A percentile compares a stretch with the other conserved stretches of the same genome.
These are phyloP conservation scores for Dactylellina leptospora DNA, from an alignment of 2,329 filamentous ascomycete genomes.

Conservation along the genomic window DNA sequence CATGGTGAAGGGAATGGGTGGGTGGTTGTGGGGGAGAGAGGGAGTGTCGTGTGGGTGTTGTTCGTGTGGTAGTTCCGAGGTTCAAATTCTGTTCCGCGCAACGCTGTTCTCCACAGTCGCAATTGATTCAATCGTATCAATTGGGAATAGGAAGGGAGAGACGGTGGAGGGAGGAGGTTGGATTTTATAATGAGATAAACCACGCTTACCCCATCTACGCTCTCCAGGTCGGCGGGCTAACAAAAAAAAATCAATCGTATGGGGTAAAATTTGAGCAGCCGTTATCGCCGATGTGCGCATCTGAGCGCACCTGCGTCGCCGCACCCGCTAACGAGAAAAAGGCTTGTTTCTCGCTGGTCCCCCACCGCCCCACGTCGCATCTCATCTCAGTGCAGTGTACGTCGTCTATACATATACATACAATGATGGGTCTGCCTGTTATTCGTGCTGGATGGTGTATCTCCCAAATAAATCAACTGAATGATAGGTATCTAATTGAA, in stretches of 20 bases:
- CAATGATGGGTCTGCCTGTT: no score
- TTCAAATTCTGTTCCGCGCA: background rate
- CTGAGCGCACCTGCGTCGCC: no score
- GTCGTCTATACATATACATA: no score
- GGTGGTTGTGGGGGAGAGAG: background rate
- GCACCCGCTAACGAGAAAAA: no score
- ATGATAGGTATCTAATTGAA: no score
- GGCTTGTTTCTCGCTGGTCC: conserved; percentile 19
- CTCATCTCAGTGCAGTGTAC: no score
- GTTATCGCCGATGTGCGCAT: conserved; percentile 46
- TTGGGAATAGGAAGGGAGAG: background rate
- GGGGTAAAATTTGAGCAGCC: conserved; percentile 40
- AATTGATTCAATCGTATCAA: background rate
- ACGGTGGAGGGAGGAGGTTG: background rate
- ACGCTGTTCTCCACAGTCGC: background rate
- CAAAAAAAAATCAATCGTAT: conserved; percentile 18
- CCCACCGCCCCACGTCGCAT: conserved; percentile 15
- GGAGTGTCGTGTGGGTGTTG: conserved; percentile 19
- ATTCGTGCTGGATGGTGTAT: no score
- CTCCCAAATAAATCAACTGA: no score
- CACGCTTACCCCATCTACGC: conserved; percentile 16
- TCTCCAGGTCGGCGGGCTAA: conserved; percentile 38
- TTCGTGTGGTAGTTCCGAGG: conserved; percentile 21
- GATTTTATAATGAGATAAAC: conserved; percentile 2
- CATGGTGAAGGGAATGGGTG: conserved; percentile 64